Evolutionary conservation across 148 eudicot species (phyloP).

Genomic region (Rhododendron simsii): DNA sequence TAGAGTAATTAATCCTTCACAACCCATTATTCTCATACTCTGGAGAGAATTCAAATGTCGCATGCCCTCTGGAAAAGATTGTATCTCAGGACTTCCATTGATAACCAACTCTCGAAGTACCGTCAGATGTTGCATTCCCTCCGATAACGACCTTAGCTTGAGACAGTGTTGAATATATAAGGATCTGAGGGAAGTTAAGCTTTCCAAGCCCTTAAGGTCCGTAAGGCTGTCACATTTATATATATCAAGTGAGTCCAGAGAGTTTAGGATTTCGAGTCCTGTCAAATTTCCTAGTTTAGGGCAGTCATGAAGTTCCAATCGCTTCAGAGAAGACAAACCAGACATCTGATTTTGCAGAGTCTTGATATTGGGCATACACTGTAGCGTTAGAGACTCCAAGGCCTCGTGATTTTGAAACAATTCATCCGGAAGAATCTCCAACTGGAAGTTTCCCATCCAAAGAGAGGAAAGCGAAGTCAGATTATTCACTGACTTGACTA

Average conservation of each 20-base stretch:
- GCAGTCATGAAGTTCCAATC: fast-evolving
- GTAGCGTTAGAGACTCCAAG: neutral
- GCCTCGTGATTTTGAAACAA: neutral
- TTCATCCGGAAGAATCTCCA: neutral
- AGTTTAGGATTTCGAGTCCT: neutral
- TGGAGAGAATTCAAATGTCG: too few species aligned
- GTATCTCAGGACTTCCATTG: too few species aligned
- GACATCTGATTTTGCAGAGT: neutral
- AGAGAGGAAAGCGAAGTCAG: neutral
- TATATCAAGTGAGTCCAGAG: neutral
- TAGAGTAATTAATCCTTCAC: too few species aligned
- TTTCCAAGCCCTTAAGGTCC: too few species aligned
- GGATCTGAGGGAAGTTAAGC: too few species aligned
- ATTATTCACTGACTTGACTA: neutral
- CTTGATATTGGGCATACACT: neutral
- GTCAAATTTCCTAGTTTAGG: neutral
- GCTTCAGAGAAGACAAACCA: neutral
- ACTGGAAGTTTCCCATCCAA: neutral
- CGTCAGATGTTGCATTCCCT: too few species aligned
- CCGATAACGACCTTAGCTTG: too few species aligned
- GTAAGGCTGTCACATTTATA: too few species aligned
- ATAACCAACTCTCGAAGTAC: too few species aligned
- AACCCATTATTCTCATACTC: fast-evolving
- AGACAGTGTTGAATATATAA: fast-evolving
- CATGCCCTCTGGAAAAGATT: too few species aligned